A percentile compares a stretch with the other conserved stretches of the same genome.
phyloP scores from a whole-genome alignment of 768 basidiomycete genomes.

The Collybia sp. region DNA sequence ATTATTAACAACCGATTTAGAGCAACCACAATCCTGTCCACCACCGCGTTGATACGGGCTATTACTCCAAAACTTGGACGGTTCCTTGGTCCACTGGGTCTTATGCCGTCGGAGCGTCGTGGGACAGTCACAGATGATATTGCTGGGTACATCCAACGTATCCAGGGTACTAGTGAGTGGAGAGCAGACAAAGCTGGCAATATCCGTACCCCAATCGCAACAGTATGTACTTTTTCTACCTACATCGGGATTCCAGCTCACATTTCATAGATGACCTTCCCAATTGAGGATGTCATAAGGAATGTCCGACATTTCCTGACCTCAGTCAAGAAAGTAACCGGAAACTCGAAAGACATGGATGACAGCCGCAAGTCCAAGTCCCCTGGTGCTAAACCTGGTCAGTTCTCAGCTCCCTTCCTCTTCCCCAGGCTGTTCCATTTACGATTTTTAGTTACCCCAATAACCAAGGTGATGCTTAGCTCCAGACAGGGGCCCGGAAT shows the following conservation, averaged over 20 bases:
- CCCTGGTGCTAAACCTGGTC: slow-evolving; percentile 43
- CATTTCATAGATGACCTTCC: slow-evolving; percentile 60
- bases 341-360: slow-evolving; percentile 57
- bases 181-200: slow-evolving; percentile 84
- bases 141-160: slow-evolving; percentile 70
- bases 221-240: slow-evolving; percentile 38
- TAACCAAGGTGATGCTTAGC: slow-evolving; percentile 80
- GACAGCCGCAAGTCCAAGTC: slow-evolving; percentile 30
- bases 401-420: slow-evolving; percentile 11
- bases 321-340: slow-evolving; percentile 71
- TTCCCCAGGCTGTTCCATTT: slow-evolving; percentile 3
- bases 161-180: slow-evolving; percentile 88
- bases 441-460: slow-evolving; percentile 53
- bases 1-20: slow-evolving; percentile 69
- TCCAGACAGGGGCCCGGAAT: slow-evolving; percentile 89
- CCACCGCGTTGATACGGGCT: slow-evolving; percentile 68
- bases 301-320: slow-evolving; percentile 77
- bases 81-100: slow-evolving; percentile 80
- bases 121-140: slow-evolving; percentile 94
- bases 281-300: slow-evolving; percentile 67
- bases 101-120: slow-evolving; percentile 93
- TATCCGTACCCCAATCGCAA: slow-evolving; percentile 78
- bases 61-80: slow-evolving; percentile 79
- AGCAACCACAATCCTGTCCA: slow-evolving; percentile 83
- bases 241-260: slow-evolving; percentile 1